Percentiles rank a stretch among this genome's conserved stretches.
phyloP scores from a whole-genome alignment of 2,329 filamentous ascomycete genomes.

The Fusarium algeriense region DNA sequence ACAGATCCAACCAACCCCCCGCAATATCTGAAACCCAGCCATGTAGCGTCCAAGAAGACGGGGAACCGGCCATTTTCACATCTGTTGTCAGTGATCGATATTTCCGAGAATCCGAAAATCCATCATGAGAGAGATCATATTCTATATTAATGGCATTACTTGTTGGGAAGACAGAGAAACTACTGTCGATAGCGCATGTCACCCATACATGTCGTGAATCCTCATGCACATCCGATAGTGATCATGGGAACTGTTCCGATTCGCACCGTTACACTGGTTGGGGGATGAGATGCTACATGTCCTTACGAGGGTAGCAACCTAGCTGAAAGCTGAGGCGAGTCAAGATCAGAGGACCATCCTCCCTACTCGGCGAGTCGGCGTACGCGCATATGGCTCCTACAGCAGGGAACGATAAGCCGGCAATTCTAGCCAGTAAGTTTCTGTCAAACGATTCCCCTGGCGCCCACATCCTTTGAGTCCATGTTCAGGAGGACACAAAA shows the following conservation, averaged over 20 bases:
- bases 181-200: constrained; percentile 10
- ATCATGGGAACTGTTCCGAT: constrained; percentile 45
- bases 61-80: constrained; percentile 9
- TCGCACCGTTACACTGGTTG: constrained; percentile 30
- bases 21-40: constrained; percentile 37
- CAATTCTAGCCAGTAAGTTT: constrained; percentile 22
- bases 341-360: constrained; percentile 19
- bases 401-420: constrained; percentile 36
- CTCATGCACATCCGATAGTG: constrained; percentile 24
- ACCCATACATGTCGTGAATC: constrained; percentile 28
- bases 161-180: not conserved
- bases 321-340: constrained; percentile 31
- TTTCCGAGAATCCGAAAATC: constrained; percentile 24
- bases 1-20: constrained; percentile 26
- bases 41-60: constrained; percentile 22
- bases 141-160: not conserved
- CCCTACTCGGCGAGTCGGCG: constrained; percentile 30
- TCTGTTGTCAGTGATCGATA: constrained; percentile 1
- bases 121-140: not conserved
- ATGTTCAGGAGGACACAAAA: constrained; percentile 17
- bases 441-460: not conserved
- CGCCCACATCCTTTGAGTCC: constrained; percentile 6
- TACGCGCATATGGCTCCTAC: constrained; percentile 18
- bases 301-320: constrained; percentile 12
- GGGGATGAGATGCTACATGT: constrained; percentile 37